Base-by-base conservation (phyloP, 164 flowering plant species). In the Hamamelis virginiana region DNA sequence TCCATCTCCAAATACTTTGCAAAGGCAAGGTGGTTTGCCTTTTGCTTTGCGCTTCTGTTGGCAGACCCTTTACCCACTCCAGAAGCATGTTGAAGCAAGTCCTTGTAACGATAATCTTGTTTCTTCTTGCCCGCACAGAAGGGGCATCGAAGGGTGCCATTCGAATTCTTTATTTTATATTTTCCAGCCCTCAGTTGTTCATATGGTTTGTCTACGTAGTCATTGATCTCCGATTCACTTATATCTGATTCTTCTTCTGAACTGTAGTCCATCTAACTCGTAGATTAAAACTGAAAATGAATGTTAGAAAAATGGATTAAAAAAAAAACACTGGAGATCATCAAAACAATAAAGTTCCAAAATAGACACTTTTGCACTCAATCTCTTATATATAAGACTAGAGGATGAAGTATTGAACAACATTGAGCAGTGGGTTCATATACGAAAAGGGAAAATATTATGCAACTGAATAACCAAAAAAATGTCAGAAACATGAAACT, bases 71-170 rank as follows among this genome's bases (percentile, higher is more conserved):
- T 89, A 48, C 84, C 82, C 44, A 84, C 92, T 19, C 97, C 96
- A 9, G 88, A 76, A 19, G 98, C 90, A 85, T 94, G 98, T 61
- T 87, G 94, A 68, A 81, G 78, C 48, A 94, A 82, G 45, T 91
- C 97, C 64, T 91, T 91, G 74, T 75, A 88, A 65, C 74, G 79
- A 72, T 87, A 91, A 33, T 89, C 97, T 53, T 90, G 96, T 66
- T 94, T 94, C 79, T 90, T 91, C 81, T 89, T 94, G 18, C 97
- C 97, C 23, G 79, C 72, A 75, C 98, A 94, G 60, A 90, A 94
- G 1, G 98, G 97, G 76, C 98, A 94, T 51, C 92, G 84, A 48
- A 87, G 79, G 23, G 73, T 76, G 4, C 79, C 86, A 73, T 84
- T 82, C 13, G 78, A 69, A 23, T 62, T 75, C 66, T 69, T 80